Base-by-base conservation (phyloP, 805 yeast species). In the Priceomyces carsonii region DNA sequence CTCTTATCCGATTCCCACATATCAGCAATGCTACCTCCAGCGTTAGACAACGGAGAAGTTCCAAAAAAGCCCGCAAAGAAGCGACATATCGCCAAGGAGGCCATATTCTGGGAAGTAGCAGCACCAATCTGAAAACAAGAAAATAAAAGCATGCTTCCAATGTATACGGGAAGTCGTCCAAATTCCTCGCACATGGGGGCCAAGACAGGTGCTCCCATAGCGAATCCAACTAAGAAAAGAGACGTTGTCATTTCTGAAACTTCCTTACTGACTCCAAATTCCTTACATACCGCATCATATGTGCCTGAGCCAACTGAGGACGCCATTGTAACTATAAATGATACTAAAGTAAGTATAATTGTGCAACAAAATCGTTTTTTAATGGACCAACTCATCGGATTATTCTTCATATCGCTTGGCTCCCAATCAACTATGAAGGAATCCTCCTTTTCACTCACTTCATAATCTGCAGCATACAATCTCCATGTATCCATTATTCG, bases 1-100 rank as follows among this genome's bases (percentile, higher is more conserved):
- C 80, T 61, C 53, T 79, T 78, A 26, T 75, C 73, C 4, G 80
- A 77, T 9, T 55, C 46, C 80, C 90, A 88, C 31, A 87, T 60
- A 61, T 88, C 96, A 36, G 81, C 66, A 42, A 88, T 77, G 4
- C 93, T 80, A 44, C 95, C 96, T 35, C 90, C 88, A 8, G 88
- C 91, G 45, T 85, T 78, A 7, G 95, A 82, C 62, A 88, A 69
- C 2, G 90, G 88, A 3, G 93, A 95, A 1, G 90, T 80, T 1
- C 93, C 87, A 32, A 82, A 72, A 18, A 82, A 69, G 1, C 95
- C 95, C 14, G 83, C 68, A 48, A 88, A 76, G 51, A 85, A 84
- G 48, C 96, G 64, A 29, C 85, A 66, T 4, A 88, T 80, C 31
- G 87, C 20, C 7, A 32, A 16, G 2, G 35, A 14, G n/a, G 24